Percentiles rank a stretch among this genome's conserved stretches.
Evolutionary conservation across 306 rosid species (phyloP).

Genomic region (Neltuma alba): DNA sequence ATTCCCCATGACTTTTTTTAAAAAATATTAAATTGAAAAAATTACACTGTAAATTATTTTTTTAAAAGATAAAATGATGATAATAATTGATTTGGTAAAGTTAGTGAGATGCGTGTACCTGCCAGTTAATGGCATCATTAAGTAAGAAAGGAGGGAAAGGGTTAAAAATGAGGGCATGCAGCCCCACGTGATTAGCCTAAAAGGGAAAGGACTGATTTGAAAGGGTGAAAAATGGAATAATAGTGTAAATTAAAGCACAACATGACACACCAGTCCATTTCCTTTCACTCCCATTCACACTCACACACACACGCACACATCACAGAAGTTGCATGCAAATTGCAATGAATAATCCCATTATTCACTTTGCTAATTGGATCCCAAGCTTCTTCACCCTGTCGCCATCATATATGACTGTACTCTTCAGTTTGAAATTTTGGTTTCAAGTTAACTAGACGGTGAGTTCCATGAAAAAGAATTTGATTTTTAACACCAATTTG

Average conservation of each 20-base stretch:
- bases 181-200: conserved; percentile 3
- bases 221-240: neutral
- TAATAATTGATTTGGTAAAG: neutral
- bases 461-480: too few relatives aligned
- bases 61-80: neutral
- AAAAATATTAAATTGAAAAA: too few relatives aligned
- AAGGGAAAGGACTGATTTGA: neutral
- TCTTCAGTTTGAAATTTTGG: neutral
- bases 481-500: too few relatives aligned
- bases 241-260: neutral
- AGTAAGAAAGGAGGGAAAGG: neutral
- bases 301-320: too few relatives aligned
- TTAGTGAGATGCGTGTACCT: neutral
- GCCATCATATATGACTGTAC: neutral
- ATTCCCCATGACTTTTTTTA: too few relatives aligned
- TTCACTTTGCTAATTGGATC: neutral
- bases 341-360: neutral
- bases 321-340: too few relatives aligned
- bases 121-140: neutral
- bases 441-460: too few relatives aligned
- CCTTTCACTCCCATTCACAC: too few relatives aligned
- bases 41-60: too few relatives aligned
- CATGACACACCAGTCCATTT: neutral
- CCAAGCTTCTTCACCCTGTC: neutral
- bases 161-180: neutral